A percentile compares a stretch with the other conserved stretches of the same genome.
Conservation (phyloP, 331 rosid genomes). For the Rosa hybrid region DNA sequence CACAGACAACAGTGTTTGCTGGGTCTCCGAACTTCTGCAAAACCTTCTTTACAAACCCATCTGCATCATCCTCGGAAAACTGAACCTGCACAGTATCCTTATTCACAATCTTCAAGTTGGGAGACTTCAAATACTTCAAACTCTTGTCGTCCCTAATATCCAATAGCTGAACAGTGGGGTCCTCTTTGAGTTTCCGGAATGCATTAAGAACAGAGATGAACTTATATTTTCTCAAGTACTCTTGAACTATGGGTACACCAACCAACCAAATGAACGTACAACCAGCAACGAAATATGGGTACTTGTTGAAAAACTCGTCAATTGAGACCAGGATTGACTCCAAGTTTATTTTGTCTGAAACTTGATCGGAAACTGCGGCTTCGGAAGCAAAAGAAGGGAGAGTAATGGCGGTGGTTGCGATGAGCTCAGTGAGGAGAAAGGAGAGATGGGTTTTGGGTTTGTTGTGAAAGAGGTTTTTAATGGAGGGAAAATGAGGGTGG, state of each 20-base stretch:
- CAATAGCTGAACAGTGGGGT: constrained; percentile 60
- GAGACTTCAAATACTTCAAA: constrained; percentile 55
- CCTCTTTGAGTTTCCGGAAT: constrained; percentile 64
- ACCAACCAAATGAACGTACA: constrained; percentile 80
- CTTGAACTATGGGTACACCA: constrained; percentile 60
- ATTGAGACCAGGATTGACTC: constrained; percentile 61
- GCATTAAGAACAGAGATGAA: constrained; percentile 75
- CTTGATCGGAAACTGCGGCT: constrained; percentile 37
- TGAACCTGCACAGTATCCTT: constrained; percentile 64
- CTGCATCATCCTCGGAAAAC: constrained; percentile 62
- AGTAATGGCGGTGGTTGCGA: constrained; percentile 38
- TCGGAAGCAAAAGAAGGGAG: constrained; percentile 63
- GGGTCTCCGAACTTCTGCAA: constrained; percentile 50
- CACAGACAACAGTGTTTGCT: constrained; percentile 50
- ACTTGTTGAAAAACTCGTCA: constrained; percentile 62
- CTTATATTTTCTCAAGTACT: constrained; percentile 67
- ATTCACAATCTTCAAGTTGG: constrained; percentile 66
- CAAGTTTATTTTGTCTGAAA: constrained; percentile 59
- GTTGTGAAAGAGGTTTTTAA: not conserved
- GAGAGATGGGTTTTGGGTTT: constrained; percentile 32
- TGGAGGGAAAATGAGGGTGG: constrained; percentile 22
- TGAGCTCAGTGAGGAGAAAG: constrained; percentile 36
- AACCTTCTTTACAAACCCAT: constrained; percentile 68
- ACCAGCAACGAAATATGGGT: constrained; percentile 89
- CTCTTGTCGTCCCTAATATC: constrained; percentile 73